Conservation (phyloP, 352 stramenopile genomes). For the Phytopythium cucurbitacearum region DNA sequence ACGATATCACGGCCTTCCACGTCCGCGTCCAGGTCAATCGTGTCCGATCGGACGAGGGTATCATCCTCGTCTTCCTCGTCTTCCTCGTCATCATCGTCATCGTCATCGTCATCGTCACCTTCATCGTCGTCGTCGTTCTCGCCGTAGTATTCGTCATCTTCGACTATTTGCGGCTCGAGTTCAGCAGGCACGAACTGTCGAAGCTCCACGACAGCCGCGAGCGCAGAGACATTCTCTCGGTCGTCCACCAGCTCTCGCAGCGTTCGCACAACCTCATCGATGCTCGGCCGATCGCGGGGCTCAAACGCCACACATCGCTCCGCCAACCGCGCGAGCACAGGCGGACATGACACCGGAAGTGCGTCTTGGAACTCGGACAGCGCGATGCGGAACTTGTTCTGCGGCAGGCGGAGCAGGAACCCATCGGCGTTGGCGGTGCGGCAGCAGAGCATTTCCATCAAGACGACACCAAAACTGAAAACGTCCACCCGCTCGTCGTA, state of each 20-base stretch:
- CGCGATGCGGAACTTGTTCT: constrained; percentile 73
- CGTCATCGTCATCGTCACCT: constrained; percentile 28
- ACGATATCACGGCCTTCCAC: constrained; percentile 26
- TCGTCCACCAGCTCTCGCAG: constrained; percentile 39
- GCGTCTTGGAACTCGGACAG: constrained; percentile 60
- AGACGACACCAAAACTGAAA: constrained; percentile 81
- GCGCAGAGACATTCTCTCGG: constrained; percentile 18
- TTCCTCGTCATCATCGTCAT: constrained; percentile 19
- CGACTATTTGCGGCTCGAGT: constrained; percentile 57
- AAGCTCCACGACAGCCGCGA: constrained; percentile 30
- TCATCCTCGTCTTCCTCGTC: constrained; percentile 33
- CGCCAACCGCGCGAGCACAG: constrained; percentile 46
- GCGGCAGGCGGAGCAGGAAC: constrained; percentile 78
- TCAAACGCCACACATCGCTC: constrained; percentile 81
- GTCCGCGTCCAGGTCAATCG: constrained; percentile 29
- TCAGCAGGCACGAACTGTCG: constrained; percentile 57
- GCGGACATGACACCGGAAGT: constrained; percentile 57
- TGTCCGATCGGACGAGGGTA: constrained; percentile 14
- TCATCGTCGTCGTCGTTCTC: constrained; percentile 52
- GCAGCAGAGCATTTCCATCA: constrained; percentile 87
- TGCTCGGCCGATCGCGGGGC: constrained; percentile 52
- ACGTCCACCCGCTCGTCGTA: constrained; percentile 85
- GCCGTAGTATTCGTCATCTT: constrained; percentile 44
- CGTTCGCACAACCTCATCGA: constrained; percentile 33
- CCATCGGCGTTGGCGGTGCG: constrained; percentile 72